Conservation (phyloP, 345 rosid genomes). For the Alliaria petiolata region DNA sequence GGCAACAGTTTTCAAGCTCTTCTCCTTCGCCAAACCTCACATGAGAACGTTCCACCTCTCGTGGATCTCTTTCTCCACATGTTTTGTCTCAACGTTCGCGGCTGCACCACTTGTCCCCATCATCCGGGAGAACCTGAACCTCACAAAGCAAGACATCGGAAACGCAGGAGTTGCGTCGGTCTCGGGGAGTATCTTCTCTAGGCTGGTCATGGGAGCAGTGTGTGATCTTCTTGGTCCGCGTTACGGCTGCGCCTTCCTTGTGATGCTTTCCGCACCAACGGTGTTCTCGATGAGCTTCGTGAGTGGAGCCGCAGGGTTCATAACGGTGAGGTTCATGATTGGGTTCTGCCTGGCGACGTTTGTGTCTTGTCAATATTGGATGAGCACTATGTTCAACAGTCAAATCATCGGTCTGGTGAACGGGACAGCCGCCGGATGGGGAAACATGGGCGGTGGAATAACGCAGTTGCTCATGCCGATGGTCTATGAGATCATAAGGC, state of each 20-base stretch:
- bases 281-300: conserved; percentile 68
- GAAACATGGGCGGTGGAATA: conserved; percentile 71
- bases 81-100: conserved; percentile 77
- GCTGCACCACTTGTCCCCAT: conserved; percentile 81
- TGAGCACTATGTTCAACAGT: conserved; percentile 77
- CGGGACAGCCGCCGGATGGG: conserved; percentile 80
- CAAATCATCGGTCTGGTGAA: conserved; percentile 64
- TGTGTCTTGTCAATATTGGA: conserved; percentile 81
- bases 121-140: conserved; percentile 64
- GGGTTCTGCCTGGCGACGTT: conserved; percentile 79
- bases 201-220: conserved; percentile 68
- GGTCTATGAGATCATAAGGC: conserved; percentile 46
- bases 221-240: conserved; percentile 66
- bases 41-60: conserved; percentile 81
- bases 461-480: conserved; percentile 68
- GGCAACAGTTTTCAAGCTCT: conserved; percentile 54
- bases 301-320: conserved; percentile 42
- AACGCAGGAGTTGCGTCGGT: conserved; percentile 77
- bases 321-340: conserved; percentile 69
- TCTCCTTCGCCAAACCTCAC: conserved; percentile 66
- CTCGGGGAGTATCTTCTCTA: conserved; percentile 67
- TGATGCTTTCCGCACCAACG: conserved; percentile 64
- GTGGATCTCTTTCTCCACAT: conserved; percentile 78
- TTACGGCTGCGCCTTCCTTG: conserved; percentile 60
- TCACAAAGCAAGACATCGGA: conserved; percentile 51